phyloP scores from a whole-genome alignment of 1,139 yeast species.

The Magnusiomyces fungicola region DNA sequence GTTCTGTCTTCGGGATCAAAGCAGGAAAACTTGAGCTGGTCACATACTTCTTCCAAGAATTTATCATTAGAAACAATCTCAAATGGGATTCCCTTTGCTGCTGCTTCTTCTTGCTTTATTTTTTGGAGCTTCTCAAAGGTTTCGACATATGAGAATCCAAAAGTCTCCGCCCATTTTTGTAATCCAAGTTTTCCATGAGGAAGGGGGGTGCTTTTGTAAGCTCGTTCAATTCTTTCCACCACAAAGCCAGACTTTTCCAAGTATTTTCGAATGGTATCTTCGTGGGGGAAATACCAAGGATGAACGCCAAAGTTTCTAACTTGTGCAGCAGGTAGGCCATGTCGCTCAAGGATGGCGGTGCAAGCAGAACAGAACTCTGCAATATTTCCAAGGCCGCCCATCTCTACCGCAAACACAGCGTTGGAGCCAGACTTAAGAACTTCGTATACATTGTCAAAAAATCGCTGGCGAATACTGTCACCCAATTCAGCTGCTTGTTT shows the following conservation, averaged over 20 bases:
- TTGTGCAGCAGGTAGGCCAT: slow-evolving; percentile 13
- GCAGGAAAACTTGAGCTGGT: slow-evolving; percentile 7
- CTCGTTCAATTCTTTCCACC: slow-evolving; percentile 20
- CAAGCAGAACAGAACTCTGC: slow-evolving; percentile 22
- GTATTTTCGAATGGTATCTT: slow-evolving; percentile 14
- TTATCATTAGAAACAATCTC: background rate
- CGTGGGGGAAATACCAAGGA: slow-evolving; percentile 23
- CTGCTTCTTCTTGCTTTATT: background rate
- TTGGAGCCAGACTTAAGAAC: slow-evolving; percentile 65
- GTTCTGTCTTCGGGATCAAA: slow-evolving; percentile 6
- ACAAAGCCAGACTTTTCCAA: slow-evolving; percentile 20
- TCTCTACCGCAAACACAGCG: slow-evolving; percentile 52
- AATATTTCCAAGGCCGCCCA: slow-evolving; percentile 24
- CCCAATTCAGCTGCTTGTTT: slow-evolving; percentile 7
- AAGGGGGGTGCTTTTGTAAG: slow-evolving; percentile 20
- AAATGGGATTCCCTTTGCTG: background rate
- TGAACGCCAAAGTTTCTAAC: slow-evolving; percentile 9
- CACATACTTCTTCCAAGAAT: slow-evolving; percentile 11
- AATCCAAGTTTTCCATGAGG: slow-evolving; percentile 20
- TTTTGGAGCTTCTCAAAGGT: slow-evolving; percentile 10
- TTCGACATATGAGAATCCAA: slow-evolving; percentile 21
- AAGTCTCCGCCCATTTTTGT: slow-evolving; percentile 21
- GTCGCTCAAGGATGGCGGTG: slow-evolving; percentile 13
- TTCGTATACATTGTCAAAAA: slow-evolving; percentile 72
- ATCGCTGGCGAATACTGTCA: slow-evolving; percentile 27